Evolutionary conservation across 179 eudicot species (phyloP), one percentile per base, ranked within the genome.

Genomic region (Beta lomatogona): DNA sequence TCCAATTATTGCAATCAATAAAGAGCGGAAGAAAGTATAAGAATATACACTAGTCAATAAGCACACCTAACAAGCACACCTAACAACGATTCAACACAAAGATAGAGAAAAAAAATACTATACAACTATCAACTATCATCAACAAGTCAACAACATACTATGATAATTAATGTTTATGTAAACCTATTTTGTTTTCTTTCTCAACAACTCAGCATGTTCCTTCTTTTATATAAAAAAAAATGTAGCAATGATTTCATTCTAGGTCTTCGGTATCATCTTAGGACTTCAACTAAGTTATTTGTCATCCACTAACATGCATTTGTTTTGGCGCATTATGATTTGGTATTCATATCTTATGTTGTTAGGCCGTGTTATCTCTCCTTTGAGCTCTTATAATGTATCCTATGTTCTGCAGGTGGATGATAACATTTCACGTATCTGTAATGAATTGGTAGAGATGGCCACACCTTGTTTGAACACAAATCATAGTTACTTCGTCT

Each of bases 371-470:
- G 4, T 52, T 53, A 12, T 54, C 16, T 18, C 19, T 5, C 16
- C 48, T 3, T 14, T 68, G 50, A 4, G 21, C 50, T 71, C 2
- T 25, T 25, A 25, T 25, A 25, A 48, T 48, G 54, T 11, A 0
- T 55, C 13, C 65, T 58, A 41, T 46, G 50, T 78, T 22, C 57
- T 4, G 53, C 86, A 91, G 97, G 67, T 81, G 83, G 80, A 75
- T 59, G 77, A 83, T 77, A 85, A 87, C 69, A 76, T 77, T 19
- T 71, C 76, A 58, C 71, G 79, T 25, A 55, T 86, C 79, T 85
- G 91, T 86, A 83, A 86, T 77, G 87, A 90, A 74, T 79, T 91
- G 86, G 73, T 89, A 86, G 97, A 91, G 80, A 87, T 86, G 45
- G 97, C 92, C 52, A 77, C 80, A 85, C 85, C 84, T 15, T 88